Evolutionary conservation across 441 rosid species (phyloP).

Genomic region (Corymbia calophylla): DNA sequence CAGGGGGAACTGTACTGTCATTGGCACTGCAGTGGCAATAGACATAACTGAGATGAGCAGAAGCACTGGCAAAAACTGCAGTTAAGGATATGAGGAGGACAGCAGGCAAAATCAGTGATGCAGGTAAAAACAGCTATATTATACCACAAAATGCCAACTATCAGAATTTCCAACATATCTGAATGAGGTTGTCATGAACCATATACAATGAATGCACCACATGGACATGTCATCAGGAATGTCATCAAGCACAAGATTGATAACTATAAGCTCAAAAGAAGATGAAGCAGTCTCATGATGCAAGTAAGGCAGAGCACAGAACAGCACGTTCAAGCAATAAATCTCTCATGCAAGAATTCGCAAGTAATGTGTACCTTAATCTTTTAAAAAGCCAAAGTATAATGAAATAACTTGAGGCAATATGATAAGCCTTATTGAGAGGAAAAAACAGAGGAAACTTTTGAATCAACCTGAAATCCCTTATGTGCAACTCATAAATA

Average conservation of each 20-base stretch:
- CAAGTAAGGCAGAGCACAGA: neutral
- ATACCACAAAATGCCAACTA: neutral
- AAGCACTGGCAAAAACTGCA: neutral
- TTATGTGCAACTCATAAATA: slow-evolving; percentile 89
- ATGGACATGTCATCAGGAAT: neutral
- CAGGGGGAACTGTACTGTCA: slow-evolving; percentile 57
- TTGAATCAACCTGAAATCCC: slow-evolving; percentile 76
- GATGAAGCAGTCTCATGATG: neutral
- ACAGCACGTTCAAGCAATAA: neutral
- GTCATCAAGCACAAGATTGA: neutral
- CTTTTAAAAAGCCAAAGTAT: neutral
- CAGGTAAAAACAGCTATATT: neutral
- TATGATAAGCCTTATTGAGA: neutral
- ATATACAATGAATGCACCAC: neutral
- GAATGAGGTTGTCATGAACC: neutral
- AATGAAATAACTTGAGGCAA: neutral
- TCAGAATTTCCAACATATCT: neutral
- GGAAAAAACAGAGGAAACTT: neutral
- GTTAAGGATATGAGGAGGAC: neutral
- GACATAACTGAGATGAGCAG: slow-evolving; percentile 12
- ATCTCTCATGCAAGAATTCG: neutral
- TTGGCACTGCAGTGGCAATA: slow-evolving; percentile 47
- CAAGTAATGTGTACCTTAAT: neutral
- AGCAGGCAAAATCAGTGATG: neutral
- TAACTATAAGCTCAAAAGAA: neutral